Percentiles rank a stretch among this genome's conserved stretches.
Conservation (phyloP, 495 filamentous ascomycete species). For the Clohesyomyces aquaticus region DNA sequence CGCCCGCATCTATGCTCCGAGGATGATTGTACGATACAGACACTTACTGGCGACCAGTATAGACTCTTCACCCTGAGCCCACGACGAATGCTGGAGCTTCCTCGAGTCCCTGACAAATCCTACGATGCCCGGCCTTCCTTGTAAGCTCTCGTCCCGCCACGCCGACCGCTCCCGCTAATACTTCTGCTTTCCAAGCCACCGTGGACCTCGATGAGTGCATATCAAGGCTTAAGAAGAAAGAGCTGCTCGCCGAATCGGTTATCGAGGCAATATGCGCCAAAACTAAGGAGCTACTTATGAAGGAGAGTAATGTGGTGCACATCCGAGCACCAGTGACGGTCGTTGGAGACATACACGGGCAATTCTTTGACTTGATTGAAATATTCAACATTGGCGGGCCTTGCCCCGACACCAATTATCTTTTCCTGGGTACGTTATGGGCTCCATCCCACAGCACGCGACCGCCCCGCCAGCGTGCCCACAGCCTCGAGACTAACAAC, state of each 20-base stretch:
- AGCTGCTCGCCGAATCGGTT: conserved; percentile 93
- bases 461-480: conserved; percentile 1
- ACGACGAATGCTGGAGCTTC: conserved; percentile 31
- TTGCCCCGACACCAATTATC: conserved; percentile 96
- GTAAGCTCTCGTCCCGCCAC: conserved; percentile 55
- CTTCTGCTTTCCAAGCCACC: conserved; percentile 63
- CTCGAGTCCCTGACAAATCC: conserved; percentile 33
- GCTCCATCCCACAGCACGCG: conserved; percentile 23
- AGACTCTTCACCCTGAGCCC: conserved; percentile 39
- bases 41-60: conserved; percentile 34
- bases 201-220: conserved; percentile 99
- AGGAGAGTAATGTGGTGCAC: conserved; percentile 99
- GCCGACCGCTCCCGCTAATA: conserved; percentile 14
- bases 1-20: conserved; percentile 32
- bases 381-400: conserved; percentile 98
- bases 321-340: conserved; percentile 97
- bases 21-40: conserved; percentile 42
- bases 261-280: conserved; percentile 99
- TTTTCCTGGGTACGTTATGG: conserved; percentile 78
- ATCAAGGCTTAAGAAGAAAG: conserved; percentile 90
- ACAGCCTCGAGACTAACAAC: conserved; percentile 1
- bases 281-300: conserved; percentile 97
- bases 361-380: conserved; percentile 98
- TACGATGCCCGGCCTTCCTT: conserved; percentile 85
- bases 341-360: conserved; percentile 97